Base-by-base conservation (phyloP, 768 basidiomycete species). In the Leccinum arenicola region DNA sequence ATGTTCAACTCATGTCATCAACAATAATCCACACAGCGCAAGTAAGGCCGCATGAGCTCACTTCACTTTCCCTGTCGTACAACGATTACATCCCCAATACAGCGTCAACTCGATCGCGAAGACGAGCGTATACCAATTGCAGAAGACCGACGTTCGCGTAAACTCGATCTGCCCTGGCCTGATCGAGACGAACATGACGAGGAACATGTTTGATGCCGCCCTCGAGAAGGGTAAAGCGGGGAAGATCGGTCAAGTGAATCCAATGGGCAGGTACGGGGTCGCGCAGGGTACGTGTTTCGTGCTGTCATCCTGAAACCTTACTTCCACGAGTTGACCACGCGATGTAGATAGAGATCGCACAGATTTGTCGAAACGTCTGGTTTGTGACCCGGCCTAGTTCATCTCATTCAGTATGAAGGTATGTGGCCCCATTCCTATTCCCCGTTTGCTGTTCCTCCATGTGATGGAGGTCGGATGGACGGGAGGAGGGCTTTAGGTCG, bases 131-230 rank as follows among this genome's bases (percentile, higher is more conserved):
- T 91, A 88, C 70, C 91, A 93, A 71, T 81, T 96, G 21, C 82
- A 87, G 63, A 88, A 82, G 69, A 87, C 85, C 1, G 89, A 93
- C 73, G 82, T 98, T 63, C 89, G 95, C 48, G 88, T 97, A 62
- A 96, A 94, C 73, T 79, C 87, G 49, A 85, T 97, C 64, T 95
- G 93, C 68, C 95, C 95, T 5, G 95, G 94, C 14, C 75, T 97
- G 58, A 93, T 97, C 67, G 91, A 96, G 77, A 98, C 94, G 9
- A 90, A 87, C 52, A 97, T 98, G 93, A 95, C 95, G 3, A 76
- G 74, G 51, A 68, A 64, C n/a, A 81, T 87, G 33, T 98, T 98
- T 66, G 84, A 89, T 27, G 81, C 81, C 52, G 94, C 95, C 27
- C 84, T 88, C 23, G 72, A 84, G 58, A 82, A 86, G 25, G 95